Conservation (phyloP, 306 rosid genomes). For the Trifolium subterraneum region DNA sequence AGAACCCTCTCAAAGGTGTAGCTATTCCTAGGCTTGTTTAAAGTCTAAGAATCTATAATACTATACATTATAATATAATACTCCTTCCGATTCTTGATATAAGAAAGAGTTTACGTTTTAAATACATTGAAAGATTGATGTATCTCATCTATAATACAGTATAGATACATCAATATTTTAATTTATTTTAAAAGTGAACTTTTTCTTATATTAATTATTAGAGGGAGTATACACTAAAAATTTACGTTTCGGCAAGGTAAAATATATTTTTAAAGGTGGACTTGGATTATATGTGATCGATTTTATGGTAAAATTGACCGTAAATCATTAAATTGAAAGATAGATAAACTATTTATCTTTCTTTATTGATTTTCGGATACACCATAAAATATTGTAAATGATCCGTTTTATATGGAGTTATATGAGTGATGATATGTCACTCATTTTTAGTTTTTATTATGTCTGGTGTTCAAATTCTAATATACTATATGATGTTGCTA, state of each 20-base stretch:
- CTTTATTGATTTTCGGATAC: not conserved
- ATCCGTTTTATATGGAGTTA: not conserved
- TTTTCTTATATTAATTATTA: too few relatives aligned
- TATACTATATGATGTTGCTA: not conserved
- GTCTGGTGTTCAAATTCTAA: not conserved
- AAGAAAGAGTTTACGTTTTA: too few relatives aligned
- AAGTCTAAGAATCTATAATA: not conserved
- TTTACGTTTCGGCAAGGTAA: not conserved
- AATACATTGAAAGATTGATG: too few relatives aligned
- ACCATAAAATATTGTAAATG: not conserved
- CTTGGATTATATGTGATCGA: not conserved
- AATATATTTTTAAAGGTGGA: not conserved
- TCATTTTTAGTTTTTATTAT: not conserved
- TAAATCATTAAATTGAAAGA: not conserved
- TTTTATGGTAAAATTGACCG: not conserved
- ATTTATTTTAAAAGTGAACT: too few relatives aligned
- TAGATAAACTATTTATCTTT: not conserved
- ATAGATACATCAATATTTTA: too few relatives aligned
- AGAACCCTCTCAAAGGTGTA: constrained; percentile 51
- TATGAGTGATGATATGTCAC: not conserved
- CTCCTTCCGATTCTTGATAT: too few relatives aligned
- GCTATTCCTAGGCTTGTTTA: constrained; percentile 43
- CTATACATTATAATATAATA: too few relatives aligned
- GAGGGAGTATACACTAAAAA: not conserved
- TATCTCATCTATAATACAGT: too few relatives aligned